These are phyloP conservation scores for Seminavis robusta DNA, from an alignment of 108 stramenopile species.

Conservation along the genomic window DNA sequence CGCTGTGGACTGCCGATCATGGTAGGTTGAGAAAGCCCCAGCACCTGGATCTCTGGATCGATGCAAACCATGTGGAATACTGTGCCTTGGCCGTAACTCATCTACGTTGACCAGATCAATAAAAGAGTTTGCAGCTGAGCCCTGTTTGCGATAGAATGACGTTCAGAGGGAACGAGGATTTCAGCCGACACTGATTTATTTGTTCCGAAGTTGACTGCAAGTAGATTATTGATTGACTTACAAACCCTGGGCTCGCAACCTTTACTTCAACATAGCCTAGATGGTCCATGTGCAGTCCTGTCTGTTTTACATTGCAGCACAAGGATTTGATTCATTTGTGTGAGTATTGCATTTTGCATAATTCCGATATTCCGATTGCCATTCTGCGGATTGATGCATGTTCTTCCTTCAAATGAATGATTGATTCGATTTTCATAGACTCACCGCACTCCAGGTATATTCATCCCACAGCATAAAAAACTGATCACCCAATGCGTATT, in stretches of 20 bases:
- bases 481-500: not conserved
- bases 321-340: no score
- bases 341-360: no score
- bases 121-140: slow-evolving; percentile 31
- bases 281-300: slow-evolving; percentile 7
- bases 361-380: no score
- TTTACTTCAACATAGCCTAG: slow-evolving; percentile 15
- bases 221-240: no score
- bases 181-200: slow-evolving; percentile 16
- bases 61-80: slow-evolving; percentile 23
- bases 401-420: no score
- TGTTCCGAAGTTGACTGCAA: slow-evolving; percentile 51
- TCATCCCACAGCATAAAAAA: slow-evolving; percentile 41
- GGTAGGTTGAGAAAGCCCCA: slow-evolving; percentile 33
- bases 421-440: no score
- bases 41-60: slow-evolving; percentile 50
- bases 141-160: no score
- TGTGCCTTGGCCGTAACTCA: slow-evolving; percentile 8
- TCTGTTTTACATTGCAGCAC: no score
- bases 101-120: slow-evolving; percentile 33
- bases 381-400: no score
- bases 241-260: slow-evolving; percentile 29
- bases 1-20: slow-evolving; percentile 25
- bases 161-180: no score
- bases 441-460: slow-evolving; percentile 29